A percentile compares a stretch with the other conserved stretches of the same genome.
Evolutionary conservation across 331 rosid species (phyloP).

Genomic region (Stylosanthes scabra): DNA sequence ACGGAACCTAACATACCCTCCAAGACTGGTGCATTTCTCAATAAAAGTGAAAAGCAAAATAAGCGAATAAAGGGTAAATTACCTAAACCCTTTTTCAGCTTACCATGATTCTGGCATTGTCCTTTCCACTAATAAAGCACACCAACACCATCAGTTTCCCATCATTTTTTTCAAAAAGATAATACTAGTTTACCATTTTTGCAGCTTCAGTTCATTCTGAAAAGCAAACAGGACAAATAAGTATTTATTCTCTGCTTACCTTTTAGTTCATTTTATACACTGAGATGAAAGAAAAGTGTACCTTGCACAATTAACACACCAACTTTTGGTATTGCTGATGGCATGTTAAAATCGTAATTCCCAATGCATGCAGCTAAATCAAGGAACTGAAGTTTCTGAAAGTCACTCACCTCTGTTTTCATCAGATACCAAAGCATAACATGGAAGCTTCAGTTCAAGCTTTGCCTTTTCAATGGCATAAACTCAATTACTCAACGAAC

Average conservation of each 20-base stretch:
- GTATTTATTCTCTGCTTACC: constrained; percentile 2
- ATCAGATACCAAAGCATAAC: constrained; percentile 11
- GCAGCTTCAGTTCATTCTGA: too few relatives aligned
- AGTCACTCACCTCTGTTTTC: constrained; percentile 4
- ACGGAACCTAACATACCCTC: too few relatives aligned
- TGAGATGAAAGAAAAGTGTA: constrained; percentile 16
- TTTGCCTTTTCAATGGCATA: constrained; percentile 12
- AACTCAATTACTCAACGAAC: constrained; percentile 15
- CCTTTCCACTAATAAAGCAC: too few relatives aligned
- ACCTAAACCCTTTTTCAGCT: too few relatives aligned
- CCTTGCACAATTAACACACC: constrained; percentile 28
- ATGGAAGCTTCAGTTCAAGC: constrained; percentile 22
- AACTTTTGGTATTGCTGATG: constrained; percentile 10
- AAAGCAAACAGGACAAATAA: constrained; percentile 1
- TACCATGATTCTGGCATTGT: too few relatives aligned
- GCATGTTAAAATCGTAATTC: constrained; percentile 10
- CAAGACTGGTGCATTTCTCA: too few relatives aligned
- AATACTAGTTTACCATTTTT: too few relatives aligned
- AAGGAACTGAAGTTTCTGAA: constrained; percentile 29
- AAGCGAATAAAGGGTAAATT: too few relatives aligned
- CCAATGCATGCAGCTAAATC: constrained; percentile 18
- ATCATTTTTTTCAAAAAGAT: too few relatives aligned
- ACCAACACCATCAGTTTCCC: too few relatives aligned
- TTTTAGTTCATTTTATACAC: constrained; percentile 10
- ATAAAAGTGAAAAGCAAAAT: too few relatives aligned